These are phyloP conservation scores for Thinopyrum elongatum DNA, from an alignment of 176 grass and related monocot species.

Conservation along the genomic window DNA sequence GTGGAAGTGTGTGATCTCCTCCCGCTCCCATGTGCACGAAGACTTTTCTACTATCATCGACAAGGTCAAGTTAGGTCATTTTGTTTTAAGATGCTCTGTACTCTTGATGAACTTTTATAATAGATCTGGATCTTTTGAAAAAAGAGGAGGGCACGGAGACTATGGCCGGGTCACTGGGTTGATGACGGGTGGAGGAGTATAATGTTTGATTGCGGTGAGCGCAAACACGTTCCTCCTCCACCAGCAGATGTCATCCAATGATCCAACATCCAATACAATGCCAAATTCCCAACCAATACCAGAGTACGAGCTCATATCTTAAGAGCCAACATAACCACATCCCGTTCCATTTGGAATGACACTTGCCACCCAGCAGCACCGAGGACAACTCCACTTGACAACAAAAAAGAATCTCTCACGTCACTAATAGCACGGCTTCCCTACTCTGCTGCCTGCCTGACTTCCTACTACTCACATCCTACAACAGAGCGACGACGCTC, in stretches of 20 bases:
- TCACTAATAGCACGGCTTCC: no score
- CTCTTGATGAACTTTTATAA: no score
- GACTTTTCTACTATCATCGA: no score
- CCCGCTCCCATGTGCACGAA: no score
- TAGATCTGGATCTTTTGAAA: no score
- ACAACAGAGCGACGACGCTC: slow-evolving; percentile 37
- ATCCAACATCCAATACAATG: not conserved
- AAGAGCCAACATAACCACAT: slow-evolving; percentile 13
- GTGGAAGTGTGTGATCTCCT: no score
- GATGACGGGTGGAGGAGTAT: not conserved
- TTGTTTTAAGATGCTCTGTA: no score
- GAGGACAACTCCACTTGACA: slow-evolving; percentile 28
- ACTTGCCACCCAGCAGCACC: slow-evolving; percentile 16
- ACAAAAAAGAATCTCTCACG: slow-evolving; percentile 33
- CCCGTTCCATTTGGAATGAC: slow-evolving; percentile 13
- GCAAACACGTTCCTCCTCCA: not conserved
- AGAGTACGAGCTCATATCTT: not conserved
- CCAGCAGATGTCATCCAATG: not conserved
- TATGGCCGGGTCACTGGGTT: not conserved
- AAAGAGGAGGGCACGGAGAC: not conserved
- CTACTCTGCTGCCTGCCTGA: slow-evolving; percentile 15
- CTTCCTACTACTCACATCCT: slow-evolving; percentile 15
- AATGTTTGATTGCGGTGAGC: not conserved
- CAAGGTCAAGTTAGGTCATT: no score
- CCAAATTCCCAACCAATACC: slow-evolving; percentile 15